A percentile compares a stretch with the other conserved stretches of the same genome.
Evolutionary conservation across 2,329 filamentous ascomycete genomes (phyloP).

Genomic region (Nectriaceae sp.): DNA sequence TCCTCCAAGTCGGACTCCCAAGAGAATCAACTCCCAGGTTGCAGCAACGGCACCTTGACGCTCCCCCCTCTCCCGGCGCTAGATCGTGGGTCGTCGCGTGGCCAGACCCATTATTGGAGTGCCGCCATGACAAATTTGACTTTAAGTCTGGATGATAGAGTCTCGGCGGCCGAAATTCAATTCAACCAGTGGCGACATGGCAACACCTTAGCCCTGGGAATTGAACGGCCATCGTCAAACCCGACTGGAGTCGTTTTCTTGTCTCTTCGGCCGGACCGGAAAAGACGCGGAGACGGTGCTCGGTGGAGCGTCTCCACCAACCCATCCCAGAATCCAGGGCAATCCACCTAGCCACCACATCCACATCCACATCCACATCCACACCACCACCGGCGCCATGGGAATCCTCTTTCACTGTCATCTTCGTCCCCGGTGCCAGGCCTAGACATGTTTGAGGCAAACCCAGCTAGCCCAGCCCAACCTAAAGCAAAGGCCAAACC

Average conservation of each 20-base stretch:
- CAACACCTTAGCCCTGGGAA: conserved; percentile 1
- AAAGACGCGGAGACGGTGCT: conserved; percentile 4
- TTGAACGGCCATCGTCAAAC: conserved; percentile 7
- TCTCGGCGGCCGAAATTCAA: conserved; percentile 14
- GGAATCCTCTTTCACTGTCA: background rate
- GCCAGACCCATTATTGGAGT: conserved; percentile 22
- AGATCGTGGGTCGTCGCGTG: conserved; percentile 29
- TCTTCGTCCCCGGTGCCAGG: conserved; percentile 7
- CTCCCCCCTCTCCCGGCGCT: conserved; percentile 20
- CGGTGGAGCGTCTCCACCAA: background rate
- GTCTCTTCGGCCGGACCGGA: conserved; percentile 14
- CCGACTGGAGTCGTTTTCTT: background rate
- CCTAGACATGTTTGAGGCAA: conserved; percentile 11
- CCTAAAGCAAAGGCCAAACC: conserved; percentile 19
- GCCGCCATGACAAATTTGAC: conserved; percentile 21
- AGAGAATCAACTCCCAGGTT: too few relatives aligned
- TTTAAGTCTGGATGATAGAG: conserved; percentile 5
- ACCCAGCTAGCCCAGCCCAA: conserved; percentile 11
- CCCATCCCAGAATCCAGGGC: background rate
- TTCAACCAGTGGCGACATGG: conserved; percentile 5
- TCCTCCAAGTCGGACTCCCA: too few relatives aligned
- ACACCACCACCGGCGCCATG: background rate
- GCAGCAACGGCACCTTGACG: conserved; percentile 11
- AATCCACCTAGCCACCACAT: too few relatives aligned
- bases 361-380: too few relatives aligned